A percentile compares a stretch with the other conserved stretches of the same genome.
phyloP scores from a whole-genome alignment of 192 early-diverging fungal genomes.

The Backusella tuberculispora region DNA sequence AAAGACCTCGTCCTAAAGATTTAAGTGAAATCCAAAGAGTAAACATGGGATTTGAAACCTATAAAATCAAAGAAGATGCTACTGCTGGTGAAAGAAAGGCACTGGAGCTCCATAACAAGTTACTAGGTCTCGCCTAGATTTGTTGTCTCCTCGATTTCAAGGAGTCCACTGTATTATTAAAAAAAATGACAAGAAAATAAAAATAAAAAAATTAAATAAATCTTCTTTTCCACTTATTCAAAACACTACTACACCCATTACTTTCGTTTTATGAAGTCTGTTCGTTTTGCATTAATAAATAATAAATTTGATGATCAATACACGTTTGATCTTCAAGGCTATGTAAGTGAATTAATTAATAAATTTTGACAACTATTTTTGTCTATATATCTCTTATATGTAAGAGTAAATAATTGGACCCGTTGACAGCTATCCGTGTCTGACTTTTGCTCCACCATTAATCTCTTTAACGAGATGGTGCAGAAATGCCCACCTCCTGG shows the following conservation, averaged over 20 bases:
- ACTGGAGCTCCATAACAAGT: slow-evolving; percentile 1
- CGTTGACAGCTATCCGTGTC: slow-evolving; percentile 18
- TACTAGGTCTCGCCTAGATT: slow-evolving; percentile 12
- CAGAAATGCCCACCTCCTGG: slow-evolving; percentile 11
- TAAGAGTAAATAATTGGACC: background rate
- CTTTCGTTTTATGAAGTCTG: slow-evolving; percentile 27
- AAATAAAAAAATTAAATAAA: background rate
- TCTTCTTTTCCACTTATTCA: slow-evolving; percentile 9
- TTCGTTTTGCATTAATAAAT: slow-evolving; percentile 24
- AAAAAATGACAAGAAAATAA: background rate
- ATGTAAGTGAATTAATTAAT: slow-evolving; percentile 22
- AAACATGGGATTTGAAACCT: slow-evolving; percentile 28
- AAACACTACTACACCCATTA: background rate
- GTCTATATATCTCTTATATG: background rate
- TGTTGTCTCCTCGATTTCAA: background rate
- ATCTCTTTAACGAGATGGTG: slow-evolving; percentile 13
- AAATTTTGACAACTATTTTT: background rate
- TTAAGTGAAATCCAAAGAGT: slow-evolving; percentile 18
- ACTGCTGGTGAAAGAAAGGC: slow-evolving; percentile 19
- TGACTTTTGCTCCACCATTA: slow-evolving; percentile 21
- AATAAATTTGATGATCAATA: slow-evolving; percentile 43
- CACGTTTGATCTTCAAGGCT: slow-evolving; percentile 42
- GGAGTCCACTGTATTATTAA: background rate
- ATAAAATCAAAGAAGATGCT: background rate
- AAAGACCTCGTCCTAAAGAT: slow-evolving; percentile 22